Conservation (phyloP, 352 stramenopile species). For the Phytopythium montanum region DNA sequence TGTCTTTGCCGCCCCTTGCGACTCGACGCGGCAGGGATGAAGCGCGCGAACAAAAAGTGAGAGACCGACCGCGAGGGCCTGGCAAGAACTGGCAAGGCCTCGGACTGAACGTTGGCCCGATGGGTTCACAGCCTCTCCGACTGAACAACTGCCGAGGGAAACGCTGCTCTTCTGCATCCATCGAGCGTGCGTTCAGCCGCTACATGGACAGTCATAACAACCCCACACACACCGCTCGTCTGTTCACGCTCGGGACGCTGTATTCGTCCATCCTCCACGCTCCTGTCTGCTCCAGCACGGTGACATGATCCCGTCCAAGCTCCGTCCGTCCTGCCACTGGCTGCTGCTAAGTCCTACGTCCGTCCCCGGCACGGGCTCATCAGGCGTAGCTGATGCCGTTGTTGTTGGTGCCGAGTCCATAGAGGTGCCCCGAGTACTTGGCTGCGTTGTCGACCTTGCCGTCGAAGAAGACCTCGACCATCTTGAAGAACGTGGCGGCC, state of each 20-base stretch:
- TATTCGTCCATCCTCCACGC: neutral
- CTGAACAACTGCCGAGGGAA: neutral
- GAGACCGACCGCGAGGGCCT: too few relatives aligned
- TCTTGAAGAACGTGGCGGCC: conserved; percentile 91
- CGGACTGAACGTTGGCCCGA: too few relatives aligned
- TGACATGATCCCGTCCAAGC: neutral
- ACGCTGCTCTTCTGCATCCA: neutral
- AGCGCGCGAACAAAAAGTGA: too few relatives aligned
- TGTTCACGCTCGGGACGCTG: neutral
- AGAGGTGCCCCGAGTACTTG: conserved; percentile 87
- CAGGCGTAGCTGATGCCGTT: conserved; percentile 7
- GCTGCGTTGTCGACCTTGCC: conserved; percentile 76
- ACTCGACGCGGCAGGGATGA: too few relatives aligned
- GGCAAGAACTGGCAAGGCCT: too few relatives aligned
- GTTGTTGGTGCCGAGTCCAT: conserved; percentile 73
- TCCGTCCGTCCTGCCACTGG: neutral
- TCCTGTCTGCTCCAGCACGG: neutral
- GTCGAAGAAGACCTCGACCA: conserved; percentile 87
- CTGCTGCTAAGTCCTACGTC: neutral
- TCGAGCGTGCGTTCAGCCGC: too few relatives aligned
- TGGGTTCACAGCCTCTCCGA: too few relatives aligned
- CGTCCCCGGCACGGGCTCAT: neutral
- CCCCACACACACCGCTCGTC: neutral
- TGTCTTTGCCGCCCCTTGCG: too few relatives aligned
- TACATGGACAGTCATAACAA: too few relatives aligned